A percentile compares a stretch with the other conserved stretches of the same genome.
Conservation (phyloP, 768 basidiomycete species). For the Rhizopogon vulgaris region DNA sequence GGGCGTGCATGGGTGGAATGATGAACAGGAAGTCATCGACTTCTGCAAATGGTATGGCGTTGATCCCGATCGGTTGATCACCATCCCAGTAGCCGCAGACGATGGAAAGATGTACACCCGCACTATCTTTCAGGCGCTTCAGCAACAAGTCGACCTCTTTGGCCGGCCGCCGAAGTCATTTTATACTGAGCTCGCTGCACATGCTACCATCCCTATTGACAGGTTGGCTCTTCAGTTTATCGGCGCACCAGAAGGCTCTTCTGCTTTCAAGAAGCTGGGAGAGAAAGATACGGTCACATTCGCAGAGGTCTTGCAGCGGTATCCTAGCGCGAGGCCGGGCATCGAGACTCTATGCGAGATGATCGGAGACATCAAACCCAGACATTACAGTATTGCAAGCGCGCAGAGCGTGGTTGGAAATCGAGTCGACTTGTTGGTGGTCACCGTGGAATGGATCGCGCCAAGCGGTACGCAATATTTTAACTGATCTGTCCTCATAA, state of each 20-base stretch:
- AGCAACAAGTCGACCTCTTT: conserved; percentile 95
- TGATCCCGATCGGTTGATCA: conserved; percentile 72
- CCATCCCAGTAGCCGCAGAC: conserved; percentile 63
- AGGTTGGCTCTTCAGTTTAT: conserved; percentile 84
- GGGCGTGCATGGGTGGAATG: conserved; percentile 97
- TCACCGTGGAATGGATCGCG: conserved; percentile 91
- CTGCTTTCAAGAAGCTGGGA: conserved; percentile 91
- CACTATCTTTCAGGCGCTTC: conserved; percentile 91
- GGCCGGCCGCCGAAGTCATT: conserved; percentile 95
- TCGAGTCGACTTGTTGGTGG: conserved; percentile 89
- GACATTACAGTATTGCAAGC: conserved; percentile 97
- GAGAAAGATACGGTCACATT: conserved; percentile 96
- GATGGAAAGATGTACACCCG: conserved; percentile 80
- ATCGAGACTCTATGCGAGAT: conserved; percentile 85
- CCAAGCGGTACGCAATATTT: conserved; percentile 58
- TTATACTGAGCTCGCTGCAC: conserved; percentile 78
- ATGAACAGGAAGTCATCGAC: conserved; percentile 76
- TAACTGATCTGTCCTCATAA: not conserved
- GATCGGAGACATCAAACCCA: conserved; percentile 91
- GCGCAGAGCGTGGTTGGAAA: conserved; percentile 93
- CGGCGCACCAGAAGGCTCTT: conserved; percentile 82
- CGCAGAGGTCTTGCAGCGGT: conserved; percentile 76
- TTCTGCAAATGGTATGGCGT: conserved; percentile 93
- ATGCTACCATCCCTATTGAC: conserved; percentile 67
- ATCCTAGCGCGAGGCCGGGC: conserved; percentile 71